These are phyloP conservation scores for Dendrocalamus latiflorus DNA, from an alignment of 202 grass and related monocot species.

Conservation along the genomic window DNA sequence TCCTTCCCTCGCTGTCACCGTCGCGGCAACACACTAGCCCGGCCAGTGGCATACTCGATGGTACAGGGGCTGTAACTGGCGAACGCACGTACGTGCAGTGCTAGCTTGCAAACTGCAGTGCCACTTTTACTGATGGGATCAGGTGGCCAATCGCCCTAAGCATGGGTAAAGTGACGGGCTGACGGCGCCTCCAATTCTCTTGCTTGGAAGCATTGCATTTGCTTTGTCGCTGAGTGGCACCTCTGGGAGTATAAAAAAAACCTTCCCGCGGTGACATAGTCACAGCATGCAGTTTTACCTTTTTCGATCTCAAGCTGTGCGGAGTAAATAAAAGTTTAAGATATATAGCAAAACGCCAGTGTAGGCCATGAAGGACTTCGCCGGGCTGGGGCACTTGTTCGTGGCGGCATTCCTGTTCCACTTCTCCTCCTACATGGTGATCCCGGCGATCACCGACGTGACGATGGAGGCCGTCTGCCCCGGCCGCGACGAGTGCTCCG, in stretches of 20 bases:
- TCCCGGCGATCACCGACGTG: conserved; percentile 76
- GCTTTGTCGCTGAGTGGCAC: not conserved
- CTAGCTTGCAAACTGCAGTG: not conserved
- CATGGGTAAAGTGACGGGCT: not conserved
- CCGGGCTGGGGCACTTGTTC: conserved; percentile 57
- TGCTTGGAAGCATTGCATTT: conserved; percentile 46
- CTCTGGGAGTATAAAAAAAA: conserved; percentile 1
- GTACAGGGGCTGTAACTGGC: not conserved
- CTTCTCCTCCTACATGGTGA: conserved; percentile 74
- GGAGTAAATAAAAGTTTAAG: not conserved
- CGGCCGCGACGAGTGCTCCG: conserved; percentile 67
- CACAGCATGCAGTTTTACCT: not conserved
- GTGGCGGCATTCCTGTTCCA: conserved; percentile 63
- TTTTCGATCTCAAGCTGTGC: too few relatives aligned
- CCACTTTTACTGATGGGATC: not conserved
- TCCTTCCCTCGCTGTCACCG: not conserved
- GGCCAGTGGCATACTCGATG: not conserved
- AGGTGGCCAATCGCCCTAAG: conserved; percentile 12
- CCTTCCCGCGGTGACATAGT: not conserved
- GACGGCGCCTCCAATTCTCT: not conserved
- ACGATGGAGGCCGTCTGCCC: conserved; percentile 71
- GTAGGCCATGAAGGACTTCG: conserved; percentile 38
- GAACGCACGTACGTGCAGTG: too few relatives aligned
- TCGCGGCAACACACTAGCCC: not conserved
- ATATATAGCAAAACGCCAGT: not conserved